Evolutionary conservation across 495 filamentous ascomycete species (phyloP).

Genomic region (Poronia punctata): DNA sequence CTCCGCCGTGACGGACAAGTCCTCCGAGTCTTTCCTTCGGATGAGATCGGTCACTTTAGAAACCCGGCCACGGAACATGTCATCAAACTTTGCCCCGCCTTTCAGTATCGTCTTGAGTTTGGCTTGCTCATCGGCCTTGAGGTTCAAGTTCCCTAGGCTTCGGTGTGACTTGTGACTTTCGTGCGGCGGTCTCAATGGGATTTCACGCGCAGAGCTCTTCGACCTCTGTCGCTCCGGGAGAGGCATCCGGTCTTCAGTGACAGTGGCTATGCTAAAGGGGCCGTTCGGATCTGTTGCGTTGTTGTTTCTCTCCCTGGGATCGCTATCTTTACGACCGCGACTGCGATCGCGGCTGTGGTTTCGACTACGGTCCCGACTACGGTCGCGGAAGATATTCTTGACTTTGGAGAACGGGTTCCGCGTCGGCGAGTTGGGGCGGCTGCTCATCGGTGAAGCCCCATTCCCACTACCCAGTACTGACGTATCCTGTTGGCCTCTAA

Average conservation of each 20-base stretch:
- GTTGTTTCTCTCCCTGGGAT: constrained; percentile 19
- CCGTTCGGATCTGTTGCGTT: constrained; percentile 16
- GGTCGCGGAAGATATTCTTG: constrained; percentile 42
- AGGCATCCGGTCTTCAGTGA: constrained; percentile 18
- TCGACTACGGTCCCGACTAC: constrained; percentile 31
- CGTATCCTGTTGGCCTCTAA: constrained; percentile 21
- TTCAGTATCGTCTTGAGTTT: constrained; percentile 38
- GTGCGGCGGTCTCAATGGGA: constrained; percentile 19
- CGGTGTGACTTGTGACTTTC: constrained; percentile 33
- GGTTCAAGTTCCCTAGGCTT: constrained; percentile 29
- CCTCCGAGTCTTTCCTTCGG: constrained; percentile 36
- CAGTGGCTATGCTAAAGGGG: constrained; percentile 14
- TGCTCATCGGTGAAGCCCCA: constrained; percentile 37
- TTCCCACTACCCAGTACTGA: constrained; percentile 32
- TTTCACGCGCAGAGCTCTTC: constrained; percentile 32
- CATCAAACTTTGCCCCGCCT: constrained; percentile 38
- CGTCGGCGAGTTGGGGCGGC: constrained; percentile 34
- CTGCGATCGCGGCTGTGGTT: constrained; percentile 15
- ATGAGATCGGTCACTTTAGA: constrained; percentile 44
- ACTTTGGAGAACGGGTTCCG: constrained; percentile 40
- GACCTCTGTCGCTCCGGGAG: constrained; percentile 27
- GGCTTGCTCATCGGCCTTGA: constrained; percentile 34
- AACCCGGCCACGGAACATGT: constrained; percentile 39
- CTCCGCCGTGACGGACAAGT: constrained; percentile 27
- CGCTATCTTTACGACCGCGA: constrained; percentile 12